These are phyloP conservation scores for Cryptosporidium bovis DNA, from an alignment of 169 alveolate species.

Conservation along the genomic window DNA sequence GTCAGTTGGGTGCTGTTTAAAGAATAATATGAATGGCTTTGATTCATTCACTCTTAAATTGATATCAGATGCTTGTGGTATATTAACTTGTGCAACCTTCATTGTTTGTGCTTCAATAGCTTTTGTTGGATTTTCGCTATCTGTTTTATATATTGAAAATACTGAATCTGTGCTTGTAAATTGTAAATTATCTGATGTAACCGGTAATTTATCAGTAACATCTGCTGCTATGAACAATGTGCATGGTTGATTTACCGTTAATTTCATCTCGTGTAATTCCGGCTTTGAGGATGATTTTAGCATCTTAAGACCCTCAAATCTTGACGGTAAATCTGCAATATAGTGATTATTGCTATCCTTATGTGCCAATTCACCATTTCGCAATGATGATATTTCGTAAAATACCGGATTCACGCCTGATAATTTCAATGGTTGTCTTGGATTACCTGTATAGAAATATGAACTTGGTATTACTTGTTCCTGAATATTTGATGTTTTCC, in stretches of 20 bases:
- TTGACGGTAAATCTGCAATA: conserved; percentile 87
- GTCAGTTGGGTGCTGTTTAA: conserved; percentile 74
- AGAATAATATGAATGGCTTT: conserved; percentile 77
- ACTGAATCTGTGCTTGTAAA: conserved; percentile 75
- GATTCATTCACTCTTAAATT: conserved; percentile 49
- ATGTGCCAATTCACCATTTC: conserved; percentile 89
- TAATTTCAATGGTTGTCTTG: conserved; percentile 81
- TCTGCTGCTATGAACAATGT: conserved; percentile 78
- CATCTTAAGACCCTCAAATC: conserved; percentile 80
- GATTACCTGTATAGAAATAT: conserved; percentile 84
- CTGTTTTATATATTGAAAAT: conserved; percentile 75
- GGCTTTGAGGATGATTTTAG: conserved; percentile 73
- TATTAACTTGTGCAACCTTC: conserved; percentile 70
- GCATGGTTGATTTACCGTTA: conserved; percentile 78
- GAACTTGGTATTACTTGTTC: conserved; percentile 85
- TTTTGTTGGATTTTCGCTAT: conserved; percentile 16
- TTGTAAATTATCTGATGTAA: conserved; percentile 54
- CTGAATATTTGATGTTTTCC: conserved; percentile 82
- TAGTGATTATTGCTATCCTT: conserved; percentile 79
- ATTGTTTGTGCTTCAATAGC: conserved; percentile 72
- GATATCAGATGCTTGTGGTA: conserved; percentile 74
- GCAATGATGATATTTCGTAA: conserved; percentile 83
- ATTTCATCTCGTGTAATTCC: conserved; percentile 66
- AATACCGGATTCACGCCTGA: conserved; percentile 87
- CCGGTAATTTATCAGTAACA: conserved; percentile 77